Evolutionary conservation across 2,329 filamentous ascomycete species (phyloP).

Genomic region (Zasmidium angulare): DNA sequence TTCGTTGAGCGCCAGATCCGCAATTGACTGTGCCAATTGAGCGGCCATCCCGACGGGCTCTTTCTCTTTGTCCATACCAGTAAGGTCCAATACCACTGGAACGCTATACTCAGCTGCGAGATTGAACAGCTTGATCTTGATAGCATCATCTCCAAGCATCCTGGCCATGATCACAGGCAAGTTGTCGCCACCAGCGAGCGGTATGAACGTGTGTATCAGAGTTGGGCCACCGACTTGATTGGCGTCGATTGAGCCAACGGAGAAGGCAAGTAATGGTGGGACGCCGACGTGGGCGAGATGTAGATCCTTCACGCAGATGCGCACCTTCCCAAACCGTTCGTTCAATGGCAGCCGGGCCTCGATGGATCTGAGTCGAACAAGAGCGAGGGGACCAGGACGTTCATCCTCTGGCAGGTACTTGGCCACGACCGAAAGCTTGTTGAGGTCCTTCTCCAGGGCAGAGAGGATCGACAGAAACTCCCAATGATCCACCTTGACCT

Average conservation of each 20-base stretch:
- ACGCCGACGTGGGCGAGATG: slow-evolving; percentile 81
- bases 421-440: slow-evolving; percentile 79
- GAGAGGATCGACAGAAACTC: slow-evolving; percentile 67
- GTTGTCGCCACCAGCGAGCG: slow-evolving; percentile 38
- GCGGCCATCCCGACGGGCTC: slow-evolving; percentile 62
- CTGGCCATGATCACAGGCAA: slow-evolving; percentile 78
- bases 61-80: slow-evolving; percentile 57
- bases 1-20: slow-evolving; percentile 54
- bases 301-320: slow-evolving; percentile 59
- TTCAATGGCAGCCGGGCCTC: slow-evolving; percentile 64
- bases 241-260: slow-evolving; percentile 68
- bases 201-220: slow-evolving; percentile 65
- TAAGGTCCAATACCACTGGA: slow-evolving; percentile 74
- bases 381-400: slow-evolving; percentile 78
- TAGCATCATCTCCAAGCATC: slow-evolving; percentile 88
- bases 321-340: slow-evolving; percentile 64
- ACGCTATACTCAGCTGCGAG: slow-evolving; percentile 86
- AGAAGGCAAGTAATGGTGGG: slow-evolving; percentile 78
- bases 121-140: slow-evolving; percentile 86
- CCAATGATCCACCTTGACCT: slow-evolving; percentile 62
- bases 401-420: slow-evolving; percentile 97
- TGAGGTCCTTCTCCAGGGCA: slow-evolving; percentile 70
- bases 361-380: slow-evolving; percentile 66
- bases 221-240: slow-evolving; percentile 56
- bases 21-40: slow-evolving; percentile 75